These are phyloP conservation scores for Lactarius hatsudake DNA, from an alignment of 768 basidiomycete genomes.

Conservation along the genomic window DNA sequence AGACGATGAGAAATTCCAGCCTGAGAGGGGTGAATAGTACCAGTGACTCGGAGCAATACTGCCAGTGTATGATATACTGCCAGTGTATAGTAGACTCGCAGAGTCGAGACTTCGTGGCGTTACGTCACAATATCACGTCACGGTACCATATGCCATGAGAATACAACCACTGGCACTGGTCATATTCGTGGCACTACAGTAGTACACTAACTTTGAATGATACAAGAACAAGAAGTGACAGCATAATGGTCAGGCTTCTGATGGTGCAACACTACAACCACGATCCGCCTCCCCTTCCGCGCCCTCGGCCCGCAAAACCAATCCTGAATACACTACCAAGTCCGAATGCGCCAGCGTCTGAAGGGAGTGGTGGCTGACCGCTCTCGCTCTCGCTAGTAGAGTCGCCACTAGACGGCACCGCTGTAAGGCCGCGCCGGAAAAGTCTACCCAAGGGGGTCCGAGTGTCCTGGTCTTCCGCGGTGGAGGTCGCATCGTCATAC, in stretches of 20 bases:
- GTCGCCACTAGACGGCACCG: conserved; percentile 23
- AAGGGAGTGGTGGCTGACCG: conserved; percentile 21
- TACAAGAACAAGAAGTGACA: background rate
- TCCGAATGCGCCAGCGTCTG: conserved; percentile 24
- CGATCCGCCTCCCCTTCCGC: background rate
- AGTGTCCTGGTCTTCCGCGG: conserved; percentile 19
- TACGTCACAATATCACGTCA: too few species aligned
- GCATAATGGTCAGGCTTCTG: background rate
- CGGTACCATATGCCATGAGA: too few species aligned
- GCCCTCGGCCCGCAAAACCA: conserved; percentile 53
- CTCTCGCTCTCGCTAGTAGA: conserved; percentile 11
- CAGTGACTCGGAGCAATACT: background rate
- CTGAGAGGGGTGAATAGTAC: too few species aligned
- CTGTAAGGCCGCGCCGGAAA: conserved; percentile 21
- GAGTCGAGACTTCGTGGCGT: too few species aligned
- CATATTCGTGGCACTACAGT: too few species aligned
- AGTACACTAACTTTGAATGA: too few species aligned
- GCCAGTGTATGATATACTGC: too few species aligned
- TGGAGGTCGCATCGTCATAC: conserved; percentile 31
- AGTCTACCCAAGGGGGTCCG: conserved; percentile 30
- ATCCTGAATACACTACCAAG: conserved; percentile 44
- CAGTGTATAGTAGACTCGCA: too few species aligned
- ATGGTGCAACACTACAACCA: background rate
- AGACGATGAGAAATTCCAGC: too few species aligned
- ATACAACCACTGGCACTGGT: too few species aligned